Base-by-base conservation (phyloP, 257 asterid species). In the Solanum chmielewskii region DNA sequence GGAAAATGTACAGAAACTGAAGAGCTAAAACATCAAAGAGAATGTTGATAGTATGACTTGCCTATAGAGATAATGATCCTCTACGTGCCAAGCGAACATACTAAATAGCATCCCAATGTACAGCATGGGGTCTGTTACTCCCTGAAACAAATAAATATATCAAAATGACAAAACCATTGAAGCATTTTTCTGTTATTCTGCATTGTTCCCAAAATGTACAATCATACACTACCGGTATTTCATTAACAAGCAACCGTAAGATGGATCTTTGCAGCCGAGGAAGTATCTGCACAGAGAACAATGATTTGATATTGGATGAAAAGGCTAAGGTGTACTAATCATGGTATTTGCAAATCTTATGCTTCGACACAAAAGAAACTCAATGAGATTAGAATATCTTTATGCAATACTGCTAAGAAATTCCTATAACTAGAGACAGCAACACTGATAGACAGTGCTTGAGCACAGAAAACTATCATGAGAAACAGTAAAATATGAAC, bases 41-140 rank as follows among this genome's bases (percentile, higher is more conserved):
- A 83, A 41, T 66, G 35, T 85, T 71, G 73, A 74, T 15, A 33
- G 9, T 31, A 68, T 41, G 59, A 85, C 44, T 42, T 87, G 89
- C 94, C 94, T 92, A 85, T 89, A 90, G 10, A 92, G 85, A 76
- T 92, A 88, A 11, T 92, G 93, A 88, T 92, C 94, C 86, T 92
- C 94, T 3, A 92, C 91, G 41, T 92, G 94, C 94, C 93, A 92
- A 1, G 93, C 92, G 73, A 92, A 92, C 94, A 91, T 90, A 81
- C 94, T 92, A 75, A 91, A 91, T 11, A 92, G 89, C 94, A 90
- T 89, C 21, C 93, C 93, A 25, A 90, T 92, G 87, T 88, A 90
- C 37, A 90, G 87, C 92, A 92, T 90, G 35, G 94, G 94, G 47
- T 88, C 88, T 18, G 94, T 90, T 42, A 92, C 89, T 80, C 94